A percentile compares a stretch with the other conserved stretches of the same genome.
These are phyloP conservation scores for Fusarium sacchari DNA, from an alignment of 2,329 filamentous ascomycete genomes.

Conservation along the genomic window DNA sequence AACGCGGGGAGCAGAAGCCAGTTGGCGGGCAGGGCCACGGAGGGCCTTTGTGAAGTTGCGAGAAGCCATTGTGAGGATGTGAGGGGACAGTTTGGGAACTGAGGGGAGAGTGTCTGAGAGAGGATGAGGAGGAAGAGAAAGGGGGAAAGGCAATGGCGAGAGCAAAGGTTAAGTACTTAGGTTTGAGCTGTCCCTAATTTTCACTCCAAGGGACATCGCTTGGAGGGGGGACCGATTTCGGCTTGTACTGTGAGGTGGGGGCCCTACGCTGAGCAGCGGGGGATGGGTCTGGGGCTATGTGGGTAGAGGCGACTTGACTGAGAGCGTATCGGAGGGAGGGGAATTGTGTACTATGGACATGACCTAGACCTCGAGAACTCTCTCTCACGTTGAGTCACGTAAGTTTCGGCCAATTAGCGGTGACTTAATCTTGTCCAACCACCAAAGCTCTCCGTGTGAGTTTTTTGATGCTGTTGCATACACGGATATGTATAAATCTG, in stretches of 20 bases:
- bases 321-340: not conserved
- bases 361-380: conserved; percentile 9
- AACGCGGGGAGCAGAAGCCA: conserved; percentile 63
- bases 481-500: too few relatives aligned
- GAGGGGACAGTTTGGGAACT: conserved; percentile 22
- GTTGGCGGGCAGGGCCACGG: conserved; percentile 71
- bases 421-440: conserved; percentile 9
- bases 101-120: conserved; percentile 43
- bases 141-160: conserved; percentile 27
- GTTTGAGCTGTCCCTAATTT: conserved; percentile 35
- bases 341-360: conserved; percentile 5
- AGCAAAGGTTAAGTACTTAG: conserved; percentile 43
- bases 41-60: conserved; percentile 76
- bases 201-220: conserved; percentile 23
- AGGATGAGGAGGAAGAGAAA: conserved; percentile 40
- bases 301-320: conserved; percentile 13
- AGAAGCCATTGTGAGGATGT: conserved; percentile 75
- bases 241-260: conserved; percentile 38
- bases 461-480: conserved; percentile 7
- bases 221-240: conserved; percentile 41
- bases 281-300: conserved; percentile 30
- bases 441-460: conserved; percentile 16
- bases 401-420: conserved; percentile 23
- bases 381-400: conserved; percentile 29
- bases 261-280: conserved; percentile 28